Conservation (phyloP, 495 filamentous ascomycete species). For the Amorphotheca resinae region DNA sequence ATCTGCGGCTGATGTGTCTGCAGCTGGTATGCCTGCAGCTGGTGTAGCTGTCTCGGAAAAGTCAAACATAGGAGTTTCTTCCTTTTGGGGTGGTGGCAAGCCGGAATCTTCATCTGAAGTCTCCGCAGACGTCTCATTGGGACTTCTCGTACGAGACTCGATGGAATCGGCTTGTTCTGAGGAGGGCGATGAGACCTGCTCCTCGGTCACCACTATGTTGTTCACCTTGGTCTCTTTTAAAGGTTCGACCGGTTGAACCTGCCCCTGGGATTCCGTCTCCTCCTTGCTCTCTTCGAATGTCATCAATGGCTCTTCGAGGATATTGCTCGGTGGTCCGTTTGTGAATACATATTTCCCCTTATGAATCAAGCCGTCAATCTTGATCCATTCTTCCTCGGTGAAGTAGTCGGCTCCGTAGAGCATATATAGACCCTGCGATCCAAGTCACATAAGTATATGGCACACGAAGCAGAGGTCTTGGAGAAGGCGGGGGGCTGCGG, state of each 20-base stretch:
- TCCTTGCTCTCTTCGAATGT: slow-evolving; percentile 11
- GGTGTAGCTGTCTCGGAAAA: too few relatives aligned
- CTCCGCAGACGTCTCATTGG: slow-evolving; percentile 9
- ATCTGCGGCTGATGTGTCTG: neutral
- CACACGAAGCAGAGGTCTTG: neutral
- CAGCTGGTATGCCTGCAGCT: too few relatives aligned
- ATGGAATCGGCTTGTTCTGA: slow-evolving; percentile 2
- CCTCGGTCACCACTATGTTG: neutral
- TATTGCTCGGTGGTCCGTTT: slow-evolving; percentile 6
- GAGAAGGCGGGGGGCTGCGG: neutral
- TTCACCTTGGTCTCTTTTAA: neutral
- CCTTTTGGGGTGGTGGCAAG: neutral
- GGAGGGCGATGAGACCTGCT: slow-evolving; percentile 1
- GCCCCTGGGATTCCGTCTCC: neutral
- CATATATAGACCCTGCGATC: slow-evolving; percentile 12
- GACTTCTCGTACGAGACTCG: neutral
- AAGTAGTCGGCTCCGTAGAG: slow-evolving; percentile 19
- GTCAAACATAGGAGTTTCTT: slow-evolving; percentile 1
- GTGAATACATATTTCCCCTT: slow-evolving; percentile 19
- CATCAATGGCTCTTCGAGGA: slow-evolving; percentile 15
- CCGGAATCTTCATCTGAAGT: slow-evolving; percentile 4
- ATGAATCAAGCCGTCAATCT: slow-evolving; percentile 16
- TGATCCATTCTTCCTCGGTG: slow-evolving; percentile 20
- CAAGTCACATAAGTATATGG: neutral
- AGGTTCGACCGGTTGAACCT: neutral